Conservation (phyloP, 495 filamentous ascomycete species). For the Xylaria longipes region DNA sequence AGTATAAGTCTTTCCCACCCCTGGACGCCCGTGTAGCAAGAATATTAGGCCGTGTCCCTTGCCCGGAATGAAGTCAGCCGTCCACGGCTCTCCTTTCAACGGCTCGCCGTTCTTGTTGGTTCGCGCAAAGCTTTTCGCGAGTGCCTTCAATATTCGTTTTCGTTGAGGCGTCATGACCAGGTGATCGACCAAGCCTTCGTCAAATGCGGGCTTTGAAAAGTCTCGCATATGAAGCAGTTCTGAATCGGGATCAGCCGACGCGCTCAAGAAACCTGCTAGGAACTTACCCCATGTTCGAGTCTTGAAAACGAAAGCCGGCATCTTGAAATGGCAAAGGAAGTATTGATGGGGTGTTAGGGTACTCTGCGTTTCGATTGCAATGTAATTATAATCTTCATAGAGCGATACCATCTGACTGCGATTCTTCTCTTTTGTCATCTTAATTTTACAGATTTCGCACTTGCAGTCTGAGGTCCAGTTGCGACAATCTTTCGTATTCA, state of each 20-base stretch:
- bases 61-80: conserved; percentile 49
- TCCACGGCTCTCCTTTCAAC: neutral
- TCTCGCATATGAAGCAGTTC: neutral
- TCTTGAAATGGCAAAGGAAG: conserved; percentile 22
- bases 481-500: neutral
- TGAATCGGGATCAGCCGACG: neutral
- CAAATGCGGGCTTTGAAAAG: neutral
- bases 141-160: neutral
- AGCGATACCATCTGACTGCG: neutral
- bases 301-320: conserved; percentile 27
- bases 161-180: neutral
- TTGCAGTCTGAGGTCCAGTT: neutral
- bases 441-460: neutral
- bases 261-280: neutral
- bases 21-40: conserved; percentile 60
- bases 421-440: neutral
- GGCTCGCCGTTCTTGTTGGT: neutral
- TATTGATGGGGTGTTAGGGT: conserved; percentile 24
- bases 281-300: conserved; percentile 29
- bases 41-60: conserved; percentile 59
- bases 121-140: neutral
- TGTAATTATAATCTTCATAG: neutral
- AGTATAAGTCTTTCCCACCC: conserved; percentile 58
- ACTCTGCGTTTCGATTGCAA: neutral
- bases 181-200: neutral